These are phyloP conservation scores for Fusarium xyrophilum DNA, from an alignment of 2,329 filamentous ascomycete species.

Conservation along the genomic window DNA sequence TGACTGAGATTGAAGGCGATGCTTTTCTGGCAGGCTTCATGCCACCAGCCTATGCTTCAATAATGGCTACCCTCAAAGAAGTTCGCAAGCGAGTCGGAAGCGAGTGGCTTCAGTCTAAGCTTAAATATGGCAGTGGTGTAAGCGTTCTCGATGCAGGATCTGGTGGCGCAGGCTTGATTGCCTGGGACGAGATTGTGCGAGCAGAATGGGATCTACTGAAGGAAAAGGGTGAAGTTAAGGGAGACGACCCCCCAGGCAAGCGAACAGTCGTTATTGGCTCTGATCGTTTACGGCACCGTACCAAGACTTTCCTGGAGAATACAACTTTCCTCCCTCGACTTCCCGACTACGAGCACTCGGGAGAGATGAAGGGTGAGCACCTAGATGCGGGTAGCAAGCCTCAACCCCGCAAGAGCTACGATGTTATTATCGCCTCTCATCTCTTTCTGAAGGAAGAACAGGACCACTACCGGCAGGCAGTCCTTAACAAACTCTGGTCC, in stretches of 20 bases:
- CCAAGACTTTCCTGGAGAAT: conserved; percentile 80
- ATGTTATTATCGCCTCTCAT: conserved; percentile 90
- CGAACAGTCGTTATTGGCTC: conserved; percentile 83
- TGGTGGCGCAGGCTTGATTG: conserved; percentile 74
- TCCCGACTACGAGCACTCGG: conserved; percentile 80
- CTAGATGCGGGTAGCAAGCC: conserved; percentile 64
- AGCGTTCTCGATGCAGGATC: conserved; percentile 77
- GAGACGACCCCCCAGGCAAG: conserved; percentile 66
- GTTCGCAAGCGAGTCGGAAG: conserved; percentile 75
- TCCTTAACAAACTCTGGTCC: conserved; percentile 89
- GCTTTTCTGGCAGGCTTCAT: conserved; percentile 73
- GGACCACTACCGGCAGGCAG: conserved; percentile 76
- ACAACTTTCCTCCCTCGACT: conserved; percentile 91
- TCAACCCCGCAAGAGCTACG: conserved; percentile 77
- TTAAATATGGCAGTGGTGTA: conserved; percentile 62
- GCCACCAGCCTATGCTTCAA: conserved; percentile 73
- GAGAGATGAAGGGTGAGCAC: conserved; percentile 63
- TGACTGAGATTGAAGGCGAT: conserved; percentile 79
- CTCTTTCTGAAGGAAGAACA: conserved; percentile 78
- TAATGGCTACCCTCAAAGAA: conserved; percentile 73
- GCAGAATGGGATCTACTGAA: conserved; percentile 81
- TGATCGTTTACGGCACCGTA: conserved; percentile 74
- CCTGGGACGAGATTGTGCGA: conserved; percentile 78
- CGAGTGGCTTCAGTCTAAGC: conserved; percentile 71
- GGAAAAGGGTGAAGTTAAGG: conserved; percentile 54